phyloP scores from a whole-genome alignment of 2,329 filamentous ascomycete genomes.

The Beauveria rudraprayagi region DNA sequence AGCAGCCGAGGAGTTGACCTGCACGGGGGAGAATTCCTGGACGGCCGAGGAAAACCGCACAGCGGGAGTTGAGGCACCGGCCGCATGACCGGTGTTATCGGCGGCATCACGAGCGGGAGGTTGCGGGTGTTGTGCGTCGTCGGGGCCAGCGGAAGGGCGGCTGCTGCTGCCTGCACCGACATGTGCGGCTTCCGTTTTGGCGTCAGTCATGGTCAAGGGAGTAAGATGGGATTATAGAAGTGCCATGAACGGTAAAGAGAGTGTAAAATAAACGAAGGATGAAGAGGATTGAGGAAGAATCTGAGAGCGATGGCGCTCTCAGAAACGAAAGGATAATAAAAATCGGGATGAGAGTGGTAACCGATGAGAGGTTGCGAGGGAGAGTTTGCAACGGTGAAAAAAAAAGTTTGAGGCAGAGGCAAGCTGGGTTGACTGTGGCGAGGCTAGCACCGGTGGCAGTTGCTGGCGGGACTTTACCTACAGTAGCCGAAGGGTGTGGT shows the following conservation, averaged over 20 bases:
- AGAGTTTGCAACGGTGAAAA: background rate
- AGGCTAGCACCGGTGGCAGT: background rate
- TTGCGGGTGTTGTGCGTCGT: conserved; percentile 17
- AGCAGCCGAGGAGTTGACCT: conserved; percentile 16
- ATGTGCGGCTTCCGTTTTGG: conserved; percentile 6
- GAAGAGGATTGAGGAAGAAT: background rate
- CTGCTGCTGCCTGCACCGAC: background rate
- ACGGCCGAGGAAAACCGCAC: conserved; percentile 67
- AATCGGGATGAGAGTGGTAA: background rate
- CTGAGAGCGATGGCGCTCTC: conserved; percentile 1
- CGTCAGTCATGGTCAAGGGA: conserved; percentile 11
- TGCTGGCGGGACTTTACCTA: background rate
- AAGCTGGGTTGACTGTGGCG: background rate
- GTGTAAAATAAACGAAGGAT: background rate
- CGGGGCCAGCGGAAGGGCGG: conserved; percentile 2
- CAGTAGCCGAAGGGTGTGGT: background rate
- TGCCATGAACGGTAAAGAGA: background rate
- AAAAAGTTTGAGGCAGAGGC: conserved; percentile 4
- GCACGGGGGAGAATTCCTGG: conserved; percentile 52
- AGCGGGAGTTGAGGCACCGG: conserved; percentile 29
- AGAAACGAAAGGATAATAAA: background rate
- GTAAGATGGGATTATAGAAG: background rate
- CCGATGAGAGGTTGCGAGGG: background rate
- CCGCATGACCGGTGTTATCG: conserved; percentile 17
- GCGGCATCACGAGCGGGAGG: background rate